A percentile compares a stretch with the other conserved stretches of the same genome.
Evolutionary conservation across 176 grass and related monocot species (phyloP).

Genomic region (Carex littledalei): DNA sequence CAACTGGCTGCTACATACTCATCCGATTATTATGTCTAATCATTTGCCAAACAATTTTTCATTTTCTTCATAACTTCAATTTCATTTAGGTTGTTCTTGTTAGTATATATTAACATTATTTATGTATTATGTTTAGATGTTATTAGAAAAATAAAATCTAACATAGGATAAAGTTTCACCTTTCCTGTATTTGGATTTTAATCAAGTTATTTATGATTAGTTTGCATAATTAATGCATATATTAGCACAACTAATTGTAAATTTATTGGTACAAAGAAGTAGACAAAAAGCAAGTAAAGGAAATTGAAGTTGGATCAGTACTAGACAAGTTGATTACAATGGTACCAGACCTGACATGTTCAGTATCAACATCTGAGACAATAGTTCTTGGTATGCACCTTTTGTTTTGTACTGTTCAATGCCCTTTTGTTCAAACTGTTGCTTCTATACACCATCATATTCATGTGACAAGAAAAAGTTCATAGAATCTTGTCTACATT

Average conservation of each 20-base stretch:
- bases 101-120: too few species aligned
- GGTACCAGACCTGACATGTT: conserved; percentile 2
- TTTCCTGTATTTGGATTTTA: background rate
- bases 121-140: too few species aligned
- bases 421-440: background rate
- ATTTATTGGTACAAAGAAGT: background rate
- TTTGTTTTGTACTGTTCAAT: background rate
- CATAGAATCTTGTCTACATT: background rate
- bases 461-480: background rate
- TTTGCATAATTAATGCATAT: background rate
- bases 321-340: background rate
- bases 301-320: background rate
- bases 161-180: too few species aligned
- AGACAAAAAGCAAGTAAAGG: background rate
- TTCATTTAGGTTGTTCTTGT: too few species aligned
- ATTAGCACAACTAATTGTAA: background rate
- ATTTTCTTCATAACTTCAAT: too few species aligned
- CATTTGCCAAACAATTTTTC: too few species aligned
- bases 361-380: conserved; percentile 15
- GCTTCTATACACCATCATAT: background rate
- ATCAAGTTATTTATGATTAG: background rate
- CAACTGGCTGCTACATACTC: background rate
- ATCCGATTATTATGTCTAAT: too few species aligned
- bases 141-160: too few species aligned
- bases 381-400: background rate